Base-by-base conservation (phyloP, 2,329 filamentous ascomycete genomes). In the Aureobasidium leucospermi region DNA sequence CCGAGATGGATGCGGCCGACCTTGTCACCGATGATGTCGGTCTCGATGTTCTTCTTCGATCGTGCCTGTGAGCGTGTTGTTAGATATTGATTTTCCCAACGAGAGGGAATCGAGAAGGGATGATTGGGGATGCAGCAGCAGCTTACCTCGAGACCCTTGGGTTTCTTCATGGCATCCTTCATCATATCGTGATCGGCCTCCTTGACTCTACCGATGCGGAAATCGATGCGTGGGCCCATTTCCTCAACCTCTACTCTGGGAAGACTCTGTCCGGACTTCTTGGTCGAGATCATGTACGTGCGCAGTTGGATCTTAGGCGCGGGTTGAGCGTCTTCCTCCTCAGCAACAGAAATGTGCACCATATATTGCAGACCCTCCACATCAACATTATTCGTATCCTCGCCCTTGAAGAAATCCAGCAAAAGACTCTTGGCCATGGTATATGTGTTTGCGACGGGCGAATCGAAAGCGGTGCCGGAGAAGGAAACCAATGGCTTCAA, bases 41-140 rank as follows among this genome's bases (percentile, higher is more conserved):
- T 95, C 58, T 85, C 84, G 67, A 99, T 87, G 75, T 99, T 99
- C 87, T 99, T 99, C 87, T 96, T 97, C 63, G 87, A 87, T 75
- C 76, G 79, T 63, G 78, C 71, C 68, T 81, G 71, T 64, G 52
- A 23, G 74, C 69, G 48, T 47, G 1, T 55, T 28, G 31, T 42
- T 55, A 28, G n/a, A 11, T 29, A 2, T 28, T 23, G 57, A 67
- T 61, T 19, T 19, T 19, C 19, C 19, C 19, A 19, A 19, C 19
- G 19, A 19, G 19, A 19, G 19, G 19, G 19, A 19, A 19, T 19
- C 19, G 19, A 68, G 64, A 59, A 59, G 32, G 11, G 11, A 36
- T 8, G 32, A 36, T 7, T 8, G 32, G 7, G 32, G 7, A 31
- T 23, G 42, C 13, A 15, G 9, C 16, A 28, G 42, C 29, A 28